Conservation (phyloP, 2,329 filamentous ascomycete species). For the Dothideomycetes sp. region DNA sequence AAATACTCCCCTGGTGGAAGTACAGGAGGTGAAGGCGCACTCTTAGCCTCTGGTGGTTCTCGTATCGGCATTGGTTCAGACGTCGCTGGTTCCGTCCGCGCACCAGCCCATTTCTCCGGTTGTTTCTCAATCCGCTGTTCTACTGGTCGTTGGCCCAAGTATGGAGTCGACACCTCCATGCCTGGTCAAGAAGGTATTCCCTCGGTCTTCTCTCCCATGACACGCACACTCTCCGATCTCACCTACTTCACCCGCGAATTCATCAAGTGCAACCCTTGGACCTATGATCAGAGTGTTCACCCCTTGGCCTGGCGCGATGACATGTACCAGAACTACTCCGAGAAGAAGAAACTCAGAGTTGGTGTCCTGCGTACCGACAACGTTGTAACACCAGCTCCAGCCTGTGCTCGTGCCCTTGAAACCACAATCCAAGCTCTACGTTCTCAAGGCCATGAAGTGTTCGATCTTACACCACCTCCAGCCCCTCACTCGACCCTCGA, state of each 20-base stretch:
- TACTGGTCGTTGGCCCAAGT: constrained; percentile 83
- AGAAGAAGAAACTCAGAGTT: constrained; percentile 57
- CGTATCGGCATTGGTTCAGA: constrained; percentile 86
- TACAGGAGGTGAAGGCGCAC: constrained; percentile 73
- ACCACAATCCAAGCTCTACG: constrained; percentile 60
- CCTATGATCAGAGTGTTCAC: constrained; percentile 77
- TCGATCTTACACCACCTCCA: constrained; percentile 58
- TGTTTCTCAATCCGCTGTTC: constrained; percentile 82
- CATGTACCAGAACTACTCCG: constrained; percentile 51
- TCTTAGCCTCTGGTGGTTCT: constrained; percentile 71
- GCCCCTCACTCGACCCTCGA: constrained; percentile 52
- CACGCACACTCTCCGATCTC: constrained; percentile 72
- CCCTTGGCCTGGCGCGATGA: constrained; percentile 69
- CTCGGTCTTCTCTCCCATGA: constrained; percentile 87
- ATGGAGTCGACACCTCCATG: constrained; percentile 78
- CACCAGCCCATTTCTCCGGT: constrained; percentile 80
- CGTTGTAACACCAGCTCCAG: constrained; percentile 78
- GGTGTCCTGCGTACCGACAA: constrained; percentile 64
- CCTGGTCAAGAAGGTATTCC: constrained; percentile 84
- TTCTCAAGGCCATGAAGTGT: constrained; percentile 65
- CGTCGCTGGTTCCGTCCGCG: constrained; percentile 80
- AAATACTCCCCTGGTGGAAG: constrained; percentile 82
- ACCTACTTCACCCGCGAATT: constrained; percentile 74
- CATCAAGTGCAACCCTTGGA: constrained; percentile 77
- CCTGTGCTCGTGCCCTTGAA: constrained; percentile 67